Conservation (phyloP, 306 rosid genomes). For the Acacia confusa region DNA sequence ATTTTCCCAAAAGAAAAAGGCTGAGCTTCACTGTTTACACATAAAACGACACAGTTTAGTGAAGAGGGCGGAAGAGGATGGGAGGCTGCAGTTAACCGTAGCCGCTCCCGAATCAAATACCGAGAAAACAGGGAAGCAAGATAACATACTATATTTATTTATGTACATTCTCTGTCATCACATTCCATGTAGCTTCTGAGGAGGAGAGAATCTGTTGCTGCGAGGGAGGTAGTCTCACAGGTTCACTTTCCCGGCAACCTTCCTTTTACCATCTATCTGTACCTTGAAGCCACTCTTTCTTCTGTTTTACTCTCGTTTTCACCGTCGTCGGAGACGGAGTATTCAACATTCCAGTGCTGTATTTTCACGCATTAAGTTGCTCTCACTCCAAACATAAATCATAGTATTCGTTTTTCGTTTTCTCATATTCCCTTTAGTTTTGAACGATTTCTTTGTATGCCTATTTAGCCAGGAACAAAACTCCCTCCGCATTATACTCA, state of each 20-base stretch:
- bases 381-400: neutral
- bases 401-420: neutral
- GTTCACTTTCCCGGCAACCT: conserved; percentile 35
- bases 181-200: neutral
- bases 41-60: no score
- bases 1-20: no score
- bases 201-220: neutral
- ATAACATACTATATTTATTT: neutral
- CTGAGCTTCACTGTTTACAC: no score
- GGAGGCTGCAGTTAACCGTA: no score
- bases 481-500: conserved; percentile 3
- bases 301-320: conserved; percentile 14
- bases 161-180: neutral
- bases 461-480: conserved; percentile 27
- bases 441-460: conserved; percentile 9
- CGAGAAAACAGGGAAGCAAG: neutral
- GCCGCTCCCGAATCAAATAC: no score
- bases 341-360: neutral
- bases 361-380: neutral
- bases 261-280: neutral
- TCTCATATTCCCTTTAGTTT: neutral
- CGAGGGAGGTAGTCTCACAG: conserved; percentile 17
- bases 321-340: conserved; percentile 21
- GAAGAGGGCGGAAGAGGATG: no score
- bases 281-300: conserved; percentile 7